Evolutionary conservation across 805 yeast species (phyloP), one percentile per base, ranked within the genome.

Genomic region (Suhomyces sp.): DNA sequence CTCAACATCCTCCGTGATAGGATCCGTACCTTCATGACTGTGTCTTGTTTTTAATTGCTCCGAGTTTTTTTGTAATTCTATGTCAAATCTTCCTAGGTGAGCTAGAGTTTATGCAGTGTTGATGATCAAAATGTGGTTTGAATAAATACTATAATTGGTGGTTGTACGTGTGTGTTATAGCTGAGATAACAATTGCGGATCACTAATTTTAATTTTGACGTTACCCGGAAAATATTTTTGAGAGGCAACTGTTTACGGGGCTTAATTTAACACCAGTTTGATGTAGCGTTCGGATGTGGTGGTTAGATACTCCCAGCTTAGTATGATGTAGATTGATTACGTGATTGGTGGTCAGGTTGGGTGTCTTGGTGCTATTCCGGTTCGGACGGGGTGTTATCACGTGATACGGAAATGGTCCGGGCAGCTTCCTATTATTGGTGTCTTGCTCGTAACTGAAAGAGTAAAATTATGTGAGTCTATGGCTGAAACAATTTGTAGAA

Each of bases 201-300:
- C 44, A 41, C 44, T 41, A 22, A 24, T 41, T 41, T 41, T 41
- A 12, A 22, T 41, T 41, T 21, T 20, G 21, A 21, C 13, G 44
- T 41, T 41, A 41, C 44, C 44, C 44, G 46, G 46, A 43, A 27
- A 43, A 9, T 43, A 25, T n/a, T 8, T 37, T 22, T 17, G 41
- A 17, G 41, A 37, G n/a, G 17, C 20, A 37, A 19, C 13, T 17
- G 41, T 10, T 17, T 17, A 37, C 41, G 17, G 6, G 35, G 21
- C 22, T 19, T 37, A 10, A 5, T 7, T 19, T 17, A 17, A 17
- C 17, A n/a, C 15, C 5, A n/a, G 15, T 13, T 31, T 31, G 4
- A 31, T n/a, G 35, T 10, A 12, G 13, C 1, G 31, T 3, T 6
- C 10, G 12, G 31, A 12, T 27, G 24, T 22, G 24, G 6, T 22